Base-by-base conservation (phyloP, 192 early-diverging fungal genomes). In the Umbelopsis isabellina region DNA sequence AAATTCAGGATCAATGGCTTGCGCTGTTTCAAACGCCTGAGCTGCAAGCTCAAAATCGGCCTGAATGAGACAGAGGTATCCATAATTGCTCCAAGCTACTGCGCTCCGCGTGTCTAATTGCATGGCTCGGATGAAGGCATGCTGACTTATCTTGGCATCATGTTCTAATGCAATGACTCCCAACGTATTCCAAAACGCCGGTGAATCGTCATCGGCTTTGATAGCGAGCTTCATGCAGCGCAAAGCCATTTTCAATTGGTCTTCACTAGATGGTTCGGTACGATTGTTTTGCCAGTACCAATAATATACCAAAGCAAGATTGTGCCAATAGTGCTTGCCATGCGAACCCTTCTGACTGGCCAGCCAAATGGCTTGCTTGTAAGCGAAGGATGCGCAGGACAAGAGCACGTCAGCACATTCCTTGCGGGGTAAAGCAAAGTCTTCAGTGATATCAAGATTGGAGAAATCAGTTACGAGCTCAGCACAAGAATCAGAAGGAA, bases 61-160 rank as follows among this genome's bases (percentile, higher is more conserved):
- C 12, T 87, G 77, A 7, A 88, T 72, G 50, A 95, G 69, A 75
- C 90, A 96, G 16, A 97, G 77, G 73, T 87, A 91, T 6, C 94
- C 97, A 41, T 94, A 81, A 75, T 95, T 96, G 1, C 88, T 84
- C 95, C 95, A 98, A 9, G 90, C 79, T 20, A 83, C 67, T 1
- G 87, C 81, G 66, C 74, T 70, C 88, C 85, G 80, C 6, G 87
- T 73, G 51, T 91, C 87, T 50, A 80, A 81, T 52, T 93, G 88
- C 35, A 90, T 85, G 15, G 97, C 86, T 73, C 88, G 84, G 68
- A 97, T 91, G 69, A 97, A 88, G 1, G 93, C 88, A 72, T 96
- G 91, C 74, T 98, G 97, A 51, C 89, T 87, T 47, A 95, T 74
- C 49, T 82, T 83, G 25, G 48, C n/a, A 85, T 73, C 25, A 20